Conservation (phyloP, 176 grass and related monocot species). For the Chloris gayana region DNA sequence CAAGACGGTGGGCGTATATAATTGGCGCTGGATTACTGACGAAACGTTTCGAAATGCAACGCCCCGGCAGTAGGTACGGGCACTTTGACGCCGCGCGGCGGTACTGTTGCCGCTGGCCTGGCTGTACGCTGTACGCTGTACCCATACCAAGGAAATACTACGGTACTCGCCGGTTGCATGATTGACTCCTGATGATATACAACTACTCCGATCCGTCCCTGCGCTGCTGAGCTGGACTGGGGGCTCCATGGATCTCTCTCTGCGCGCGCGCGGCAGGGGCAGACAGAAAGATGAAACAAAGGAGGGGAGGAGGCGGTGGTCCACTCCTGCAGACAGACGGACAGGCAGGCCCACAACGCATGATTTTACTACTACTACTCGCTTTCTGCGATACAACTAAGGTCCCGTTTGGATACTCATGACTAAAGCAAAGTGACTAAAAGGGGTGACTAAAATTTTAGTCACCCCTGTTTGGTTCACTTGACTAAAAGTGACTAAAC, state of each 20-base stretch:
- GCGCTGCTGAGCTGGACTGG: neutral
- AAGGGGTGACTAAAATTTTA: too few species aligned
- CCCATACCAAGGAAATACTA: neutral
- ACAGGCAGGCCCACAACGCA: neutral
- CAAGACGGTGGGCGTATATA: too few species aligned
- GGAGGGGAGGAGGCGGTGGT: neutral
- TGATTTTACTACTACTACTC: neutral
- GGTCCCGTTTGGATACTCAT: too few species aligned
- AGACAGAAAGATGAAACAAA: slow-evolving; percentile 30
- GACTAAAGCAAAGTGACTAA: too few species aligned
- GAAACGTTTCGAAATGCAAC: too few species aligned
- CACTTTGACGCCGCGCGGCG: neutral
- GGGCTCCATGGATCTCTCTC: neutral
- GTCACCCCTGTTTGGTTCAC: too few species aligned
- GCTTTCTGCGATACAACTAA: neutral
- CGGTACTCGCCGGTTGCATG: neutral
- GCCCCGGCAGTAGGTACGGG: too few species aligned
- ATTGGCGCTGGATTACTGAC: too few species aligned
- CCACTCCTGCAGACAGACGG: neutral
- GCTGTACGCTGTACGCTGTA: too few species aligned
- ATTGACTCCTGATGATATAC: neutral
- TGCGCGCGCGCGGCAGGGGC: neutral
- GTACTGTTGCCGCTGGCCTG: neutral
- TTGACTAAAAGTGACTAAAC: too few species aligned
- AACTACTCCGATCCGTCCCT: too few species aligned